Percentiles rank a stretch among this genome's conserved stretches.
Evolutionary conservation across 78 protist species (phyloP).

Genomic region (Guillardia theta): DNA sequence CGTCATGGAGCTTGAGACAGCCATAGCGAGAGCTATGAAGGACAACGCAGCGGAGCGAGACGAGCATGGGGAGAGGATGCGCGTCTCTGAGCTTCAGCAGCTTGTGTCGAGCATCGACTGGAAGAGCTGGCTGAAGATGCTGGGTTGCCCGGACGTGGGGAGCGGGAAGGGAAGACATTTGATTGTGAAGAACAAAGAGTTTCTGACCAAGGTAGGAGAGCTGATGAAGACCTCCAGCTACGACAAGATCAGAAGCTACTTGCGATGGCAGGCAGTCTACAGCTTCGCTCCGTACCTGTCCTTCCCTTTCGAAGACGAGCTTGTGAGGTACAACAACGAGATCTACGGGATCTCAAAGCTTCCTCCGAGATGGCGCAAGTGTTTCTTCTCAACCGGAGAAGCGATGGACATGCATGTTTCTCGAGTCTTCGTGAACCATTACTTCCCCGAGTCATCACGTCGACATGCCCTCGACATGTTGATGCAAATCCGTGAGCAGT

Average conservation of each 20-base stretch:
- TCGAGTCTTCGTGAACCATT: neutral
- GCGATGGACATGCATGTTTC: constrained; percentile 23
- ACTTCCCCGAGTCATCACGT: constrained; percentile 18
- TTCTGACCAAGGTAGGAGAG: neutral
- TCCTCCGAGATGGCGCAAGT: constrained; percentile 41
- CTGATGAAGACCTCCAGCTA: neutral
- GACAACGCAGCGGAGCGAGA: neutral
- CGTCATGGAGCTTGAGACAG: constrained; percentile 38
- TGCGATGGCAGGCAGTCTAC: constrained; percentile 33
- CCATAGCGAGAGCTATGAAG: neutral
- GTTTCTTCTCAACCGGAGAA: neutral
- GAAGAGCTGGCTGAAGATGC: neutral
- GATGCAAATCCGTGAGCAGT: neutral
- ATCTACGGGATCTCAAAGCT: constrained; percentile 5
- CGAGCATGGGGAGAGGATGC: neutral
- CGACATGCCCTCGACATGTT: neutral
- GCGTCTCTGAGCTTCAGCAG: neutral
- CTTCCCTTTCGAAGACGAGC: constrained; percentile 16
- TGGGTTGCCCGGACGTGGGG: neutral
- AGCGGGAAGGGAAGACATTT: neutral
- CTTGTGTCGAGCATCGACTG: neutral
- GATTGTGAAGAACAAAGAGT: constrained; percentile 6
- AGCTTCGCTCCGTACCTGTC: constrained; percentile 25
- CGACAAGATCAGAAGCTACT: neutral
- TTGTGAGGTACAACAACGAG: constrained; percentile 10